Evolutionary conservation across 768 basidiomycete species (phyloP), one percentile per base, ranked within the genome.

Genomic region (Chlorophyllum brunneum): DNA sequence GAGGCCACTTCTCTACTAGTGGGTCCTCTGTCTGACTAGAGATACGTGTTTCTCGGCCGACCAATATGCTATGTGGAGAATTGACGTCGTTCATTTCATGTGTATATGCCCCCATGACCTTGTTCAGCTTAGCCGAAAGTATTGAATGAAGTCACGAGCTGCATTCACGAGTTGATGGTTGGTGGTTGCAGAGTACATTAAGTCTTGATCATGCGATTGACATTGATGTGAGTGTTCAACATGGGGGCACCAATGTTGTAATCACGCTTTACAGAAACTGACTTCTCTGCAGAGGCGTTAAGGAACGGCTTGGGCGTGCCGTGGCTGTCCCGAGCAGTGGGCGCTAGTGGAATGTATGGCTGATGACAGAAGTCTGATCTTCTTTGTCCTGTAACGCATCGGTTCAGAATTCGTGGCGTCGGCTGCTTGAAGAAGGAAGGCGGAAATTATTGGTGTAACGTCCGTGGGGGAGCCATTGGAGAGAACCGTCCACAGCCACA

Each of bases 31-130:
- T 6, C 23, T 38, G 6, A 5, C 18, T 9, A 37, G 15, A 18
- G 46, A 48, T 48, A 48, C 46, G 46, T 37, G 46, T n/a, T 48
- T 38, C 46, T 27, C 46, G 46, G 46, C n/a, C n/a, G n/a, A n/a
- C n/a, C n/a, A n/a, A n/a, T 7, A 30, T n/a, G 11, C 18, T 43
- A 30, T 43, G 26, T 27, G 24, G 24, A 27, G 30, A 45, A 11
- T 29, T 48, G 48, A 48, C 48, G 36, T 48, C 37, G 47, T 36
- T 36, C 3, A 36, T 36, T n/a, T 36, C 34, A 36, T 36, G 29
- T 10, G 16, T 45, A 20, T n/a, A 15, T 45, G 44, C 26, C 27
- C 48, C 15, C 48, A 48, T 48, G 48, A 48, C 48, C 37, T n/a
- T 22, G 15, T 18, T 9, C 23, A 16, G 20, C 36, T 27, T 30